Evolutionary conservation across 2,329 filamentous ascomycete species (phyloP).

Genomic region (Verticillium isaacii): DNA sequence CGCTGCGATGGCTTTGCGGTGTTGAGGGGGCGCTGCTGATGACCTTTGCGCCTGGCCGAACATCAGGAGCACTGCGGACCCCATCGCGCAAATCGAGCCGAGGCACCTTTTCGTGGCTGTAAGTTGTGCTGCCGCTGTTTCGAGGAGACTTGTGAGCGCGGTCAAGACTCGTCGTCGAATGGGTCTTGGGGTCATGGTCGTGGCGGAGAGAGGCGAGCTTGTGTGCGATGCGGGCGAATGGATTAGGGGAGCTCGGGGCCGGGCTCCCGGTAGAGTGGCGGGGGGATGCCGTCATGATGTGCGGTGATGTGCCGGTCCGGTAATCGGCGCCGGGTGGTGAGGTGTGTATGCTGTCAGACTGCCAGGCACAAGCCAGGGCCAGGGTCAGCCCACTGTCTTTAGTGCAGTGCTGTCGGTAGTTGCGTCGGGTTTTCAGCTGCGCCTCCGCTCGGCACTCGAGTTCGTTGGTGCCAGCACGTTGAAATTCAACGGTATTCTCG

Average conservation of each 20-base stretch:
- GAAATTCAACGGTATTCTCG: too few species aligned
- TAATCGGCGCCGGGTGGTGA: background rate
- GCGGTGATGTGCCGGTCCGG: background rate
- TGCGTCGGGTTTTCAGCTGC: too few species aligned
- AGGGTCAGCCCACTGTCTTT: too few species aligned
- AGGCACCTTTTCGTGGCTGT: conserved; percentile 26
- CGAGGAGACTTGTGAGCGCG: conserved; percentile 4
- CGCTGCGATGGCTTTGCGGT: background rate
- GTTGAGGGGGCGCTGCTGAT: background rate
- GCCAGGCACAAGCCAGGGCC: background rate
- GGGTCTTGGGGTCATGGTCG: background rate
- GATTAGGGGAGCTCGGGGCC: conserved; percentile 1
- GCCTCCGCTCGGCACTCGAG: too few species aligned
- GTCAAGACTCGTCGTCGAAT: background rate
- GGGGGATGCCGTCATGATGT: background rate
- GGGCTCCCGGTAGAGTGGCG: background rate
- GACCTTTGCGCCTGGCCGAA: background rate
- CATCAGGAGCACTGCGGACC: background rate
- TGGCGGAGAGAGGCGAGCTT: conserved; percentile 7
- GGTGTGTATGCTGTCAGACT: background rate
- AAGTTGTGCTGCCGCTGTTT: conserved; percentile 20
- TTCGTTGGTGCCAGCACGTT: too few species aligned
- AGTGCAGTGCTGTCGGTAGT: too few species aligned
- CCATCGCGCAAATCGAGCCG: conserved; percentile 5
- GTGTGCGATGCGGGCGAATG: conserved; percentile 14